These are phyloP conservation scores for Triangularia verruculosa DNA, from an alignment of 2,329 filamentous ascomycete genomes.

Conservation along the genomic window DNA sequence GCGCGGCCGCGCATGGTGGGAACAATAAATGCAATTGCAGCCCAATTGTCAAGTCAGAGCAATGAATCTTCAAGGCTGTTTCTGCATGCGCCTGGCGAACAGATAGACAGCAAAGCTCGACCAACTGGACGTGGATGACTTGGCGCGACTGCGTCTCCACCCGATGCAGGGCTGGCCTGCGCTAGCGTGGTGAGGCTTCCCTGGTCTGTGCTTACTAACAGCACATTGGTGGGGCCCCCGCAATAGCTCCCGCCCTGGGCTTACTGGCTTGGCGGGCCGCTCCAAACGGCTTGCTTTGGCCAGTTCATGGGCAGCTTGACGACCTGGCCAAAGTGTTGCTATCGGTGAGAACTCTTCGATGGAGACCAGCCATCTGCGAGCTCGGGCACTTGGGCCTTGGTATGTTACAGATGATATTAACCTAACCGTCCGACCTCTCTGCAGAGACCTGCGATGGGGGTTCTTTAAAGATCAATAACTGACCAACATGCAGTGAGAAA, in stretches of 20 bases:
- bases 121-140: background rate
- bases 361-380: background rate
- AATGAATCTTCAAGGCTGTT: background rate
- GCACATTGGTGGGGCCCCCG: background rate
- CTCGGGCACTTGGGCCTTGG: conserved; percentile 3
- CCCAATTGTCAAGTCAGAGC: background rate
- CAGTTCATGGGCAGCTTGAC: background rate
- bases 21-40: background rate
- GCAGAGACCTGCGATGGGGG: no score
- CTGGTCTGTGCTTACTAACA: background rate
- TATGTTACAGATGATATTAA: background rate
- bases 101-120: background rate
- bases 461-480: no score
- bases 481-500: conserved; percentile 37
- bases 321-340: background rate
- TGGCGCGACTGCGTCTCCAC: background rate
- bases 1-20: background rate
- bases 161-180: background rate
- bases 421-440: background rate
- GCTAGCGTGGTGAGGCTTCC: background rate
- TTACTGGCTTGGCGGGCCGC: background rate
- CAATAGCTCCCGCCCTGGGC: background rate
- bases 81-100: background rate
- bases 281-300: background rate
- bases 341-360: background rate